Evolutionary conservation across 192 early-diverging fungal genomes (phyloP), one percentile per base, ranked within the genome.

Genomic region (Phlyctochytrium arcticum): DNA sequence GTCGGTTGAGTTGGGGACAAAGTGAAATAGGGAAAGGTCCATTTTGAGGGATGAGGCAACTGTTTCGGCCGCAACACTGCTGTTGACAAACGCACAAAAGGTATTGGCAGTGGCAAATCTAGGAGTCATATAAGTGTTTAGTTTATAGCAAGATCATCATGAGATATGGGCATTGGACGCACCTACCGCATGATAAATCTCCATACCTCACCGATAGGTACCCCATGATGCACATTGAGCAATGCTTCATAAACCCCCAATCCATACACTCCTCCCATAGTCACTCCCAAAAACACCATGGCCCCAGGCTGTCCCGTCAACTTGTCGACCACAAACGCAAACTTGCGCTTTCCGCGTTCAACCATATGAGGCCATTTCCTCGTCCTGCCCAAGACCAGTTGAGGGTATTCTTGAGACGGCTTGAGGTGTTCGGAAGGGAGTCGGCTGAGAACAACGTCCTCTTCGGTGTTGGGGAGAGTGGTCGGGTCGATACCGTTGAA

Each of bases 21-120:
- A 64, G n/a, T 64, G 9, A 31, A 64, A 64, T 6, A 64, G 62
- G 17, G 21, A 6, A 6, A 49, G 49, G 6, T 29, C 8, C 1
- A 64, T 27, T 5, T 54, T 6, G 23, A 64, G 36, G 15, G 49
- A 54, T 4, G 49, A 31, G 10, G 33, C 62, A 9, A 64, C 53
- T 5, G 50, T 54, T 35, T 64, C 62, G 30, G 62, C 32, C 12
- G 62, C 48, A 8, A 64, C 50, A 1, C 29, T 34, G n/a, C 48
- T 64, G 24, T 64, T 64, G 0, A 49, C 53, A 24, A 64, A 10
- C 12, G 62, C 62, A 4, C 49, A 23, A 27, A 64, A 36, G 0
- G 62, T 64, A 32, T 64, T 64, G 26, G 62, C 62, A 34, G 33
- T 54, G 9, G 62, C 62, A 27, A 64, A 64, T 0, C 33, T 26